Percentiles rank a stretch among this genome's conserved stretches.
phyloP scores from a whole-genome alignment of 805 yeast genomes.

The Clavispora asparagi region DNA sequence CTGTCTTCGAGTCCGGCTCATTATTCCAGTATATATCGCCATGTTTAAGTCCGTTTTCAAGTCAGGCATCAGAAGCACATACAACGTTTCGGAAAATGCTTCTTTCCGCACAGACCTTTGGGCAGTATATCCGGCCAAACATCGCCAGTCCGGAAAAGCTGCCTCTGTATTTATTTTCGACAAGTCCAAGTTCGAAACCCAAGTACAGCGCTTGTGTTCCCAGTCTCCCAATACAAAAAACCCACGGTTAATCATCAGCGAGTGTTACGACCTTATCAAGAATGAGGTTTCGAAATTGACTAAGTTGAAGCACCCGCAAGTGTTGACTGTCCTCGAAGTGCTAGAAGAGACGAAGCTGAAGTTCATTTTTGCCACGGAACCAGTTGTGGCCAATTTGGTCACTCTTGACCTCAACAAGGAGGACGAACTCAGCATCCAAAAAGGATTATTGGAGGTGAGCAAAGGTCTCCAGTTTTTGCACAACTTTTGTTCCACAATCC shows the following conservation, averaged over 20 bases:
- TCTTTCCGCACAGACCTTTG: conserved; percentile 75
- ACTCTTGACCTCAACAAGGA: conserved; percentile 32
- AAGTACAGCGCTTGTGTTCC: conserved; percentile 36
- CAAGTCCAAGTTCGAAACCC: conserved; percentile 65
- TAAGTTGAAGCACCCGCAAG: conserved; percentile 83
- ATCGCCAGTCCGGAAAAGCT: conserved; percentile 50
- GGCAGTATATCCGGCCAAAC: conserved; percentile 82
- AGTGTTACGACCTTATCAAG: conserved; percentile 60
- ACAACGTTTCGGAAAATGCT: conserved; percentile 66
- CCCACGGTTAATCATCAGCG: conserved; percentile 51
- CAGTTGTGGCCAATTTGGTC: conserved; percentile 53
- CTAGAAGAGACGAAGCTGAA: conserved; percentile 79
- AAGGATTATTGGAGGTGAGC: conserved; percentile 75
- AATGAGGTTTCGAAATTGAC: conserved; percentile 68
- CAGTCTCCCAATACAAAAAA: conserved; percentile 30
- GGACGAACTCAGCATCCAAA: conserved; percentile 69
- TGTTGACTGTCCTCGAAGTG: conserved; percentile 80
- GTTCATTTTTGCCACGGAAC: conserved; percentile 80
- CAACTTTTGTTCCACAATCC: conserved; percentile 66
- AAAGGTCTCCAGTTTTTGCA: conserved; percentile 83
- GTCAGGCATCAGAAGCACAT: conserved; percentile 60
- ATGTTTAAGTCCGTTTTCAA: conserved; percentile 53
- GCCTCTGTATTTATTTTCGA: conserved; percentile 87
- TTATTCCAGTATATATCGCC: not conserved
- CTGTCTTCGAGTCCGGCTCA: not conserved